Base-by-base conservation (phyloP, 192 early-diverging fungal genomes). In the Obelidium mucronatum region DNA sequence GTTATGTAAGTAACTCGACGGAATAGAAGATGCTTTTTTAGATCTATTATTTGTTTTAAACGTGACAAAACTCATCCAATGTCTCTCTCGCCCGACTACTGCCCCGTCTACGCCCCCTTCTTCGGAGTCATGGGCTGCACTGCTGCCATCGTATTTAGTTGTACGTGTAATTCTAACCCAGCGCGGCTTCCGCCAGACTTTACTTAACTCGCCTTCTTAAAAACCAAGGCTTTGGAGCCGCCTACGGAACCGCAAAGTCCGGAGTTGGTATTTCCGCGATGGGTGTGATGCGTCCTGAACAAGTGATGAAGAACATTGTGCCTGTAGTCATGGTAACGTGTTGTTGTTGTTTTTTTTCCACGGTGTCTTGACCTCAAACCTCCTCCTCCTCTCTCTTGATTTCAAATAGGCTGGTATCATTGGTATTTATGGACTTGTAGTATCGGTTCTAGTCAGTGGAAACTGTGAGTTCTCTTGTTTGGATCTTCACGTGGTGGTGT, bases 401-500 rank as follows among this genome's bases (percentile, higher is more conserved):
- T n/a, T n/a, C n/a, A n/a, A n/a, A 17, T 31, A 79, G 73, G 78
- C 77, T 69, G 97, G 98, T 94, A 99, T 99, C 84, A 94, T 99
- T 77, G 96, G 92, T 82, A 95, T 99, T 80, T 99, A 99, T 85
- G 98, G 98, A 44, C 88, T 99, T 15, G 96, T 98, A 15, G 96
- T 99, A 5, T 89, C 98, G 4, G 98, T 99, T 3, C 88, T 99
- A 22, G 70, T 89, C 87, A 76, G 72, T 44, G 92, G 93, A 73
- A 84, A 87, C 75, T 83, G 92, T 93, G 89, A 65, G 86, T 78
- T 55, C 54, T 15, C 52, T 78, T 71, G 36, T 74, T 72, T 67
- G 8, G n/a, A 11, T 15, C 13, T 19, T 13, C 48, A 51, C 48
- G 22, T 22, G 48, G 11, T 19, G 55, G 1, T 77, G 31, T 63